Evolutionary conservation across 169 alveolate species (phyloP).

Genomic region (Neospora caninum): DNA sequence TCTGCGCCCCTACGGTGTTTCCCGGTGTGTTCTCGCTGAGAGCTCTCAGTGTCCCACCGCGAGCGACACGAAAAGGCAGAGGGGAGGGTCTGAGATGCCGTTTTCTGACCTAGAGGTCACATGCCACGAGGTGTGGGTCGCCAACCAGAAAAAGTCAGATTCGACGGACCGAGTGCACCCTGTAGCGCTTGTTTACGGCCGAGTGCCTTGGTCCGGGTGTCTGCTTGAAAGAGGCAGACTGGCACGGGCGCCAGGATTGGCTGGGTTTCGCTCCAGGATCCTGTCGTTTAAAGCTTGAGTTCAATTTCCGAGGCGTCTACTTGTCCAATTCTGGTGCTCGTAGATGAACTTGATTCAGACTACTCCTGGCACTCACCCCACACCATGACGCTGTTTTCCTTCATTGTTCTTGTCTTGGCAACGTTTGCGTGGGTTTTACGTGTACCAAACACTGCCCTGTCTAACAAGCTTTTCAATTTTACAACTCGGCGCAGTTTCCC

Average conservation of each 20-base stretch:
- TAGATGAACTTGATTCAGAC: constrained; percentile 30
- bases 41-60: background rate
- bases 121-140: constrained; percentile 39
- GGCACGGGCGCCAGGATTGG: constrained; percentile 25
- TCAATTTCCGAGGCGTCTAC: constrained; percentile 33
- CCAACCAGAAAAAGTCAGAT: background rate
- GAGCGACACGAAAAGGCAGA: constrained; percentile 4
- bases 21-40: background rate
- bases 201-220: background rate
- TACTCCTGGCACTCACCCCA: constrained; percentile 44
- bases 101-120: constrained; percentile 29
- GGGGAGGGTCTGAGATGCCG: constrained; percentile 58
- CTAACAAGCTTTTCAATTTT: too few species aligned
- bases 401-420: too few species aligned
- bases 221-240: constrained; percentile 41
- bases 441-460: too few species aligned
- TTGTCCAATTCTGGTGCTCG: background rate
- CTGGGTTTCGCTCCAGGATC: background rate
- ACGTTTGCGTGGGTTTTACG: too few species aligned
- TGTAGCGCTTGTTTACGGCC: background rate
- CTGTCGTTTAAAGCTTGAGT: constrained; percentile 18
- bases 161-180: background rate
- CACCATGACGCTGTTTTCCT: too few species aligned
- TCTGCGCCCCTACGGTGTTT: constrained; percentile 37
- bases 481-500: too few species aligned